Base-by-base conservation (phyloP, 2,329 filamentous ascomycete genomes). In the Trichoderma hamatum region DNA sequence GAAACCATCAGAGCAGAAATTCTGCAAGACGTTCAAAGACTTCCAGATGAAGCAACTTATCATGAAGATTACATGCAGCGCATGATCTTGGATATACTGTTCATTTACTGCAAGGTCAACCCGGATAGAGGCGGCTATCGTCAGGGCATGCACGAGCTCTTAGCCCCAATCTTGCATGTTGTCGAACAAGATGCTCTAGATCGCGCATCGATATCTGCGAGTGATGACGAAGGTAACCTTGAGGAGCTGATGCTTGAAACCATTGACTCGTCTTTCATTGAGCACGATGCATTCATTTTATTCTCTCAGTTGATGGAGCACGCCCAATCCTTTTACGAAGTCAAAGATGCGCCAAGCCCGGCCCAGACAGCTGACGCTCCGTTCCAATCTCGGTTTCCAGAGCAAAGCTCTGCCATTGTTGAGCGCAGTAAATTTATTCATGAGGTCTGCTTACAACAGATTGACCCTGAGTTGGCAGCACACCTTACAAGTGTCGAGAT, bases 111-210 rank as follows among this genome's bases (percentile, higher is more conserved):
- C 82, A 98, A 97, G 79, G 86, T 96, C 65, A 93, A 98, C 76
- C 93, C 93, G 1, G 89, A 91, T 73, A 86, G 93, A 66, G 93
- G 93, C 19, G 94, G 89, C 21, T 99, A 99, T 78, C 89, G 96
- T n/a, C 96, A 99, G 81, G 96, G 96, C 13, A 99, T 99, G 95
- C 96, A 99, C 78, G 96, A 99, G 80, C 84, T 99, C 54, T 84
- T 98, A 16, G 96, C 96, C 0, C 94, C 96, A 0, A 89, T 99
- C 46, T 83, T 97, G 7, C 93, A 93, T 85, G 92, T 93, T 2
- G 82, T 98, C 6, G 89, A 94, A 73, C 85, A 90, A 73, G 96
- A 99, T 80, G 91, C 94, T 7, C 83, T 97, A 62, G 85, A 92
- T 65, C 78, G 80, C 3, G 74, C 76, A 3, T 76, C 79, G 3